Percentiles rank a stretch among this genome's conserved stretches.
Evolutionary conservation across 257 asterid species (phyloP).

Genomic region (Jacaranda copaia): DNA sequence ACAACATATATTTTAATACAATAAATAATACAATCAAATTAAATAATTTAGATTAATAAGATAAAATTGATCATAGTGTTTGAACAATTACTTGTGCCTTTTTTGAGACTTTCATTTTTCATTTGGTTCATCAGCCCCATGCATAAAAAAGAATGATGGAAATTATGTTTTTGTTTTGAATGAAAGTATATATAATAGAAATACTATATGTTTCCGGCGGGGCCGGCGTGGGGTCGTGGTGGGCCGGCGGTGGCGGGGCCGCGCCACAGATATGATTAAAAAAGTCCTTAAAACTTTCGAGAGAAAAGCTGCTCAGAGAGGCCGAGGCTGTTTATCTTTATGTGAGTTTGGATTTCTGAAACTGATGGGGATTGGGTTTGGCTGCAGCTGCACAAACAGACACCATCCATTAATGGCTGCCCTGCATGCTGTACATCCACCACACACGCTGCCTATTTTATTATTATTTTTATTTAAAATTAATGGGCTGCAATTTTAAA

Average conservation of each 20-base stretch:
- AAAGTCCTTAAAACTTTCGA: conserved; percentile 25
- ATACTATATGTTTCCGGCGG: neutral
- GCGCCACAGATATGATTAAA: neutral
- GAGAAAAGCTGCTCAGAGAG: conserved; percentile 21
- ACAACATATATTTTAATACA: too few species aligned
- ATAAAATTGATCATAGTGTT: too few species aligned
- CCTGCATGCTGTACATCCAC: conserved; percentile 18
- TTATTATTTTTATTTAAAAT: neutral
- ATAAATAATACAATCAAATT: too few species aligned
- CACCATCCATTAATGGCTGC: conserved; percentile 40
- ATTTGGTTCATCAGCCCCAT: too few species aligned
- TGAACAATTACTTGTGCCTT: too few species aligned
- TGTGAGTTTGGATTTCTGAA: conserved; percentile 41
- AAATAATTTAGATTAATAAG: too few species aligned
- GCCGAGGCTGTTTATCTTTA: conserved; percentile 23
- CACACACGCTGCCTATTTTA: neutral
- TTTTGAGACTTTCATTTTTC: too few species aligned
- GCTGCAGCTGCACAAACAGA: conserved; percentile 26
- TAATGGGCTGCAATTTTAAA: neutral
- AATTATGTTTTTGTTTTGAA: too few species aligned
- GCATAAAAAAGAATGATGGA: too few species aligned
- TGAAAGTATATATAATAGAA: neutral
- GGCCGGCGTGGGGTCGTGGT: conserved; percentile 39
- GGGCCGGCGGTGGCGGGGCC: conserved; percentile 38
- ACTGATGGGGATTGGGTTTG: conserved; percentile 32